Percentiles rank a stretch among this genome's conserved stretches.
Conservation (phyloP, 805 yeast species). For the Barnettozyma sucrosica region DNA sequence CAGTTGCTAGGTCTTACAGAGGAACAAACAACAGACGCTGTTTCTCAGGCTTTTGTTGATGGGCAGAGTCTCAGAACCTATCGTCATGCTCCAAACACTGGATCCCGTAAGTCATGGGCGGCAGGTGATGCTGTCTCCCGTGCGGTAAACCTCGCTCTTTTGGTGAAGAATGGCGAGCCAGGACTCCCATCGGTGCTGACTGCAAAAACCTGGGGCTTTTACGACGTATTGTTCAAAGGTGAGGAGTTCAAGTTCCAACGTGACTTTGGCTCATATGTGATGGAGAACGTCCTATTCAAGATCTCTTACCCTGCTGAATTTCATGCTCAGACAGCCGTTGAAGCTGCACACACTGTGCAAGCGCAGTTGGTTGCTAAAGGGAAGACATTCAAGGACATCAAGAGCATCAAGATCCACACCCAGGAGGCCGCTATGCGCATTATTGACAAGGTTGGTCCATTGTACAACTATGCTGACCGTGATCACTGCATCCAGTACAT, state of each 20-base stretch:
- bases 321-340: slow-evolving; percentile 62
- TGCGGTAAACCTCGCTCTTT: slow-evolving; percentile 50
- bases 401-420: slow-evolving; percentile 44
- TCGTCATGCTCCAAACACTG: slow-evolving; percentile 61
- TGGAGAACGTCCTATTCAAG: slow-evolving; percentile 58
- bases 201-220: slow-evolving; percentile 58
- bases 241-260: slow-evolving; percentile 49
- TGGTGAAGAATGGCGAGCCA: slow-evolving; percentile 46
- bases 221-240: slow-evolving; percentile 53
- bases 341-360: slow-evolving; percentile 46
- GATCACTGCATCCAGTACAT: slow-evolving; percentile 63
- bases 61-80: slow-evolving; percentile 56
- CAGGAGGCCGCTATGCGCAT: slow-evolving; percentile 59
- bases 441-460: slow-evolving; percentile 54
- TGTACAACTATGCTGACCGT: slow-evolving; percentile 58
- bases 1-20: slow-evolving; percentile 44
- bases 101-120: slow-evolving; percentile 62
- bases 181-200: slow-evolving; percentile 56
- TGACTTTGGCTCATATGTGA: slow-evolving; percentile 49
- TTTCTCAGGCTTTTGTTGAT: slow-evolving; percentile 57
- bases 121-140: slow-evolving; percentile 59
- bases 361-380: slow-evolving; percentile 32
- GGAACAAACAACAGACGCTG: slow-evolving; percentile 48
- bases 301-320: slow-evolving; percentile 62
- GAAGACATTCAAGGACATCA: slow-evolving; percentile 43